Percentiles rank a stretch among this genome's conserved stretches.
These are phyloP conservation scores for Gloeostereum incarnatum DNA, from an alignment of 768 basidiomycete species.

Conservation along the genomic window DNA sequence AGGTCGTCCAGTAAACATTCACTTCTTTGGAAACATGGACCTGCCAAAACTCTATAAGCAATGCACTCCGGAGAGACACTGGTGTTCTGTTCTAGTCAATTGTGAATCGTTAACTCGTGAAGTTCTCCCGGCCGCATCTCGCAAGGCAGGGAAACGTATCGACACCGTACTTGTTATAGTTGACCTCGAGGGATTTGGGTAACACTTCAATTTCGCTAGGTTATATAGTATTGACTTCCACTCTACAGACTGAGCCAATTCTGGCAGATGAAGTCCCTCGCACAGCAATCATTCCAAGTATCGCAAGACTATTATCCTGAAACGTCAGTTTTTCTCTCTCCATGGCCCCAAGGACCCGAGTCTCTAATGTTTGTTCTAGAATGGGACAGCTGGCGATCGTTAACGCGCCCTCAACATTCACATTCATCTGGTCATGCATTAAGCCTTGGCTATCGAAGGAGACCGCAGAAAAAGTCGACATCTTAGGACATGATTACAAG, in stretches of 20 bases:
- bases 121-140: constrained; percentile 54
- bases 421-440: constrained; percentile 60
- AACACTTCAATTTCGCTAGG: constrained; percentile 10
- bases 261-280: constrained; percentile 69
- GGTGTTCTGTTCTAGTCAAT: constrained; percentile 56
- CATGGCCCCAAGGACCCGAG: background rate
- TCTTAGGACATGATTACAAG: constrained; percentile 55
- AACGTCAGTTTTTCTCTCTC: constrained; percentile 34
- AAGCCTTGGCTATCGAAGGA: constrained; percentile 70
- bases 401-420: constrained; percentile 67
- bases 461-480: constrained; percentile 57
- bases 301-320: constrained; percentile 78
- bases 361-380: constrained; percentile 21
- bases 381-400: constrained; percentile 68
- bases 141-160: constrained; percentile 41
- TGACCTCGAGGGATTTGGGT: constrained; percentile 67
- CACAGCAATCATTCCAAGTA: constrained; percentile 54
- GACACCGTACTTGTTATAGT: constrained; percentile 53
- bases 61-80: constrained; percentile 51
- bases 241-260: constrained; percentile 48
- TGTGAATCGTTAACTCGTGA: constrained; percentile 58
- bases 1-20: constrained; percentile 66
- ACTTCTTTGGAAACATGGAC: constrained; percentile 53
- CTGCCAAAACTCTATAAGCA: constrained; percentile 45
- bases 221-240: background rate